Percentiles rank a stretch among this genome's conserved stretches.
These are phyloP conservation scores for Termitomyces titanicus DNA, from an alignment of 768 basidiomycete genomes.

Conservation along the genomic window DNA sequence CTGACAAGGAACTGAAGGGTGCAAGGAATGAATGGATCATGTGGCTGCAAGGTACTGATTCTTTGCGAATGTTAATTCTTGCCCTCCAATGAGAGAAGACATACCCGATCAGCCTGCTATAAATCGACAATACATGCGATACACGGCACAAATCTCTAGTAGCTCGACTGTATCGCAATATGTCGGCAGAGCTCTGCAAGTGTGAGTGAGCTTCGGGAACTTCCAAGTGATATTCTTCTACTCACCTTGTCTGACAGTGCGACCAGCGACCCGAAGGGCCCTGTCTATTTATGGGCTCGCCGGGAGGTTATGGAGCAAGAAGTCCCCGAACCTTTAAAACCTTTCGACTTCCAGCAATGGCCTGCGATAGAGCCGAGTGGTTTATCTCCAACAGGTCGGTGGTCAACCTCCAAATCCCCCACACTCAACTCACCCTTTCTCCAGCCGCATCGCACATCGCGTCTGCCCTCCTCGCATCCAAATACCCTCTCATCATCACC, in stretches of 20 bases:
- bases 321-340: slow-evolving; percentile 31
- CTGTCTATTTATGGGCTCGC: slow-evolving; percentile 70
- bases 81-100: slow-evolving; percentile 32
- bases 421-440: neutral
- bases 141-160: slow-evolving; percentile 55
- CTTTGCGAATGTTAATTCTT: neutral
- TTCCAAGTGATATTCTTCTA: neutral
- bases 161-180: slow-evolving; percentile 47
- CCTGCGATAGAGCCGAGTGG: slow-evolving; percentile 47
- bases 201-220: slow-evolving; percentile 36
- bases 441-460: slow-evolving; percentile 38
- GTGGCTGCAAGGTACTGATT: slow-evolving; percentile 57
- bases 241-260: slow-evolving; percentile 37
- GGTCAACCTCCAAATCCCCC: neutral
- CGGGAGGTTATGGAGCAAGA: slow-evolving; percentile 72
- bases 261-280: slow-evolving; percentile 67
- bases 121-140: slow-evolving; percentile 73
- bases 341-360: slow-evolving; percentile 38
- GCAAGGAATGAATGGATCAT: slow-evolving; percentile 72
- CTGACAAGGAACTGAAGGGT: slow-evolving; percentile 54
- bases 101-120: slow-evolving; percentile 69
- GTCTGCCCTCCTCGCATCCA: slow-evolving; percentile 44
- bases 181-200: slow-evolving; percentile 59
- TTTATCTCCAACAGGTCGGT: slow-evolving; percentile 36
- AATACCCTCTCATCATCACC: slow-evolving; percentile 60